Conservation (phyloP, 1,284 basidiomycete species). For the Ganoderma meredithae region DNA sequence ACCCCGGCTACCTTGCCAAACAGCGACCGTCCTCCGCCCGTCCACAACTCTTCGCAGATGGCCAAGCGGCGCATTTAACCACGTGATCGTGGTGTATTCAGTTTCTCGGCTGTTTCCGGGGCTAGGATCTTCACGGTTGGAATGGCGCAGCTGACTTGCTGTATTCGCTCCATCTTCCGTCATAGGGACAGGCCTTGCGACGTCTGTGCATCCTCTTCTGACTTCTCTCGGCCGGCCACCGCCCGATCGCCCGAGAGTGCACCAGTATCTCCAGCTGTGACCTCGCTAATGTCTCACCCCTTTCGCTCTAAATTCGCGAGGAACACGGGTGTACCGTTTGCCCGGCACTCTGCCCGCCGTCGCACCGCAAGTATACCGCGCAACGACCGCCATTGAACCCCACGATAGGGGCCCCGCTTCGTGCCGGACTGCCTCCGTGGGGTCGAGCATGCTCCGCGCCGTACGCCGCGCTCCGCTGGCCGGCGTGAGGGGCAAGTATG, state of each 20-base stretch:
- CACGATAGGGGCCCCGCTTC: background rate
- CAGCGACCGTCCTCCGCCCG: background rate
- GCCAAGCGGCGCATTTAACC: background rate
- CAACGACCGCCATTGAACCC: background rate
- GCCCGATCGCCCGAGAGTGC: background rate
- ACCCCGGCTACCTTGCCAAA: background rate
- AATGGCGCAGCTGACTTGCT: slow-evolving; percentile 20
- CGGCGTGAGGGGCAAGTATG: background rate
- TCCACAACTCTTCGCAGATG: too few species aligned
- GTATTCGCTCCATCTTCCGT: slow-evolving; percentile 20
- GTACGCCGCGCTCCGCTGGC: background rate
- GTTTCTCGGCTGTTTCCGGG: slow-evolving; percentile 6
- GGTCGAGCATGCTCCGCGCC: slow-evolving; percentile 6
- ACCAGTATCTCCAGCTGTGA: background rate
- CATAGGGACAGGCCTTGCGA: slow-evolving; percentile 23
- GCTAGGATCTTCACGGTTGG: background rate
- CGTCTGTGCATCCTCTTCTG: slow-evolving; percentile 9
- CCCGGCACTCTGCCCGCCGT: background rate
- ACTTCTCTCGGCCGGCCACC: slow-evolving; percentile 20
- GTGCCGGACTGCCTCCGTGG: background rate
- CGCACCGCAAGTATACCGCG: background rate
- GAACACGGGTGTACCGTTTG: background rate
- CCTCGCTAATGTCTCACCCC: background rate
- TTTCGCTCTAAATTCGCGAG: background rate
- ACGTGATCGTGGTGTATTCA: slow-evolving; percentile 22